Evolutionary conservation across 192 early-diverging fungal species (phyloP).

Genomic region (Coemansia sp.): DNA sequence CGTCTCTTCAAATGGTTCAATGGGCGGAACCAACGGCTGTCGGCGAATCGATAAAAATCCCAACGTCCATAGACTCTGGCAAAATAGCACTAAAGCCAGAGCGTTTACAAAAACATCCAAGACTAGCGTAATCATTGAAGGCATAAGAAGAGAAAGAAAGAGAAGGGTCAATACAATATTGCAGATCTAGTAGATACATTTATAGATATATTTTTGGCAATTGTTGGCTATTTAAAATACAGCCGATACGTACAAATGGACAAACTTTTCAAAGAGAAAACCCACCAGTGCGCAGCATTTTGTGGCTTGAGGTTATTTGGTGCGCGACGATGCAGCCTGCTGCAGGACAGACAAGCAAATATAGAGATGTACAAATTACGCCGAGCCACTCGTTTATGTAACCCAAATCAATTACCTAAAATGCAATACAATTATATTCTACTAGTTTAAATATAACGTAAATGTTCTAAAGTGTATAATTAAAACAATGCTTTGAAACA

Average conservation of each 20-base stretch:
- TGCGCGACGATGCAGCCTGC: neutral
- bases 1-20: neutral
- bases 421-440: no score
- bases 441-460: no score
- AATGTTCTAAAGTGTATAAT: neutral
- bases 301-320: neutral
- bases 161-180: neutral
- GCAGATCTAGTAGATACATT: neutral
- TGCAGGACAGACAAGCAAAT: neutral
- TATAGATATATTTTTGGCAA: neutral
- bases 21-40: conserved; percentile 8
- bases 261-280: neutral
- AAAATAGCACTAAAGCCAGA: conserved; percentile 13
- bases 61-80: neutral
- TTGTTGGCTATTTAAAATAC: neutral
- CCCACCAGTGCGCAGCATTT: neutral
- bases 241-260: neutral
- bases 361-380: neutral
- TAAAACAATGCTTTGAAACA: neutral
- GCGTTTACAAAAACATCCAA: conserved; percentile 8
- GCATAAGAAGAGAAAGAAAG: neutral
- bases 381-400: neutral
- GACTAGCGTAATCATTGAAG: neutral
- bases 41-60: neutral
- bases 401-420: neutral